A percentile compares a stretch with the other conserved stretches of the same genome.
Conservation (phyloP, 2,329 filamentous ascomycete species). For the Pseudohalonectria lignicola region DNA sequence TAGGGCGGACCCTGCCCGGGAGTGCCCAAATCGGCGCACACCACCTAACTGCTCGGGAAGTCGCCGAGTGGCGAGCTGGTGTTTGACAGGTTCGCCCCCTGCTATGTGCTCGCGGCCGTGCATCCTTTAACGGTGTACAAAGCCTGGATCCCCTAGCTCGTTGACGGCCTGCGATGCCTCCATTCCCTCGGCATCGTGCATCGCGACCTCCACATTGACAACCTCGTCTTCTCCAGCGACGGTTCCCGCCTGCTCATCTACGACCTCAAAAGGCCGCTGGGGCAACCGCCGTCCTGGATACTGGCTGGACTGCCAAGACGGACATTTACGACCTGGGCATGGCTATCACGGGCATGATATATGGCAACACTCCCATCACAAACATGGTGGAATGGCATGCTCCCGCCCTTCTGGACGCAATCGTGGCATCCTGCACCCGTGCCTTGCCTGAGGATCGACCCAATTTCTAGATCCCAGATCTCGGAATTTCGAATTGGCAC, state of each 20-base stretch:
- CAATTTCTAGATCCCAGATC: too few relatives aligned
- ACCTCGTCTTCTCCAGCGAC: slow-evolving; percentile 11
- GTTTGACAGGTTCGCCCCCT: slow-evolving; percentile 11
- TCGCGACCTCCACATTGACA: slow-evolving; percentile 10
- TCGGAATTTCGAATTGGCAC: too few relatives aligned
- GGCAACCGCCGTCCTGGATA: slow-evolving; percentile 8
- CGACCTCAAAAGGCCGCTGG: slow-evolving; percentile 17
- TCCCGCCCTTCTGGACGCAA: slow-evolving; percentile 6
- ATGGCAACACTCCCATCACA: slow-evolving; percentile 15
- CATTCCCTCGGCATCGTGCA: slow-evolving; percentile 16
- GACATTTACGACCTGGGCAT: slow-evolving; percentile 16
- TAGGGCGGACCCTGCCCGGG: slow-evolving; percentile 13
- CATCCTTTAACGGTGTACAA: slow-evolving; percentile 1
- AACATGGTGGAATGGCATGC: slow-evolving; percentile 15
- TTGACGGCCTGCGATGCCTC: slow-evolving; percentile 12
- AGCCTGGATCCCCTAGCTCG: slow-evolving; percentile 11
- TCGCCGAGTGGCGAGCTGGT: slow-evolving; percentile 12
- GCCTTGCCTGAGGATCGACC: background rate
- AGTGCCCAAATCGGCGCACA: slow-evolving; percentile 7
- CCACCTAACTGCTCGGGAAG: slow-evolving; percentile 13
- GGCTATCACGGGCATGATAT: slow-evolving; percentile 14
- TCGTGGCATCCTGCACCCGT: slow-evolving; percentile 7
- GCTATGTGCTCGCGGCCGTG: slow-evolving; percentile 1
- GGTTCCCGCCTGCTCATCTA: slow-evolving; percentile 9
- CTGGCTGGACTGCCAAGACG: slow-evolving; percentile 8